phyloP scores from a whole-genome alignment of 1,139 yeast species.

The Yamadazyma friedrichii region DNA sequence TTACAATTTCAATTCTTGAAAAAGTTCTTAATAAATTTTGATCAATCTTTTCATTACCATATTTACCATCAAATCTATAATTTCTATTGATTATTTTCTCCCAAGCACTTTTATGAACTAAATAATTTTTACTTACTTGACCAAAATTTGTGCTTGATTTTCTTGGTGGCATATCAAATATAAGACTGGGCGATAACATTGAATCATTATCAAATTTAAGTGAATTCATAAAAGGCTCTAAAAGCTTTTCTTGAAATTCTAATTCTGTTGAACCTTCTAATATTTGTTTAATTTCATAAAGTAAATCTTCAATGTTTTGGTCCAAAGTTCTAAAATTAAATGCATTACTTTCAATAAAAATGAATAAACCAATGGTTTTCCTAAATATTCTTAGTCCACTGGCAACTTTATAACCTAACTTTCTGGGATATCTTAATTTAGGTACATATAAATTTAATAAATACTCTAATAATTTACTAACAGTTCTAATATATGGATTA shows the following conservation, averaged over 20 bases:
- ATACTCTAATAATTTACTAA: slow-evolving; percentile 46
- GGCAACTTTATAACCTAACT: slow-evolving; percentile 43
- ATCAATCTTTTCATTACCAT: slow-evolving; percentile 38
- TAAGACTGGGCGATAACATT: slow-evolving; percentile 19
- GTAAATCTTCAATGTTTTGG: slow-evolving; percentile 44
- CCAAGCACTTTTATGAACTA: slow-evolving; percentile 44
- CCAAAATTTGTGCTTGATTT: slow-evolving; percentile 26
- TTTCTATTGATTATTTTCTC: slow-evolving; percentile 47
- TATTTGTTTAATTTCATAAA: slow-evolving; percentile 35
- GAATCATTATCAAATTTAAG: slow-evolving; percentile 5
- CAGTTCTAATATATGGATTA: slow-evolving; percentile 27
- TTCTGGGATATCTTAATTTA: slow-evolving; percentile 50
- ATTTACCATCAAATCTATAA: slow-evolving; percentile 31
- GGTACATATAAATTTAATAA: slow-evolving; percentile 40
- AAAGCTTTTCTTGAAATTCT: slow-evolving; percentile 30
- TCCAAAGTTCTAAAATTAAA: slow-evolving; percentile 33
- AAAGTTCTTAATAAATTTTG: slow-evolving; percentile 21
- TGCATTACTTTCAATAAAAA: slow-evolving; percentile 47
- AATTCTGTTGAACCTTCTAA: slow-evolving; percentile 22
- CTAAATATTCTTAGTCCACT: slow-evolving; percentile 54
- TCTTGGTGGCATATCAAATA: slow-evolving; percentile 22
- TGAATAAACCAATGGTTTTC: slow-evolving; percentile 53
- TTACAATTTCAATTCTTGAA: slow-evolving; percentile 25
- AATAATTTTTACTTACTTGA: slow-evolving; percentile 25
- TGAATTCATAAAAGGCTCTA: slow-evolving; percentile 35